A percentile compares a stretch with the other conserved stretches of the same genome.
Conservation (phyloP, 371 early-diverging fungal species). For the Apophysomyces sp. region DNA sequence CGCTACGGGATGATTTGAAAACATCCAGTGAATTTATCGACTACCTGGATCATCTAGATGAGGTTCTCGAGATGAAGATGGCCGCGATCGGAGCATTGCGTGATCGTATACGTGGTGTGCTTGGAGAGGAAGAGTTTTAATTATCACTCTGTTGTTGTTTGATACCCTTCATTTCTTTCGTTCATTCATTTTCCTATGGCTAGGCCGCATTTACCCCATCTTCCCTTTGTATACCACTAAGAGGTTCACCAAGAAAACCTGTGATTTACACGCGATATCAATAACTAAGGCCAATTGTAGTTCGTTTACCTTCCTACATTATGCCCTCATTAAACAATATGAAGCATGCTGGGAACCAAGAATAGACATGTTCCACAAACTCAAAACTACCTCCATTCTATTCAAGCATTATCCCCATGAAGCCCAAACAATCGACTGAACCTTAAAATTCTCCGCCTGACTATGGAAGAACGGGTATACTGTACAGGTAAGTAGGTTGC, state of each 20-base stretch:
- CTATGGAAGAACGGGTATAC: too few relatives aligned
- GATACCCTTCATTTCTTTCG: neutral
- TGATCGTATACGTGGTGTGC: slow-evolving; percentile 33
- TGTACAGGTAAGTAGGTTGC: too few relatives aligned
- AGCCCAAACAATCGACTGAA: too few relatives aligned
- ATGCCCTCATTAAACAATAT: neutral
- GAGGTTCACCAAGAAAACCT: neutral
- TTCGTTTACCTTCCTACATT: neutral
- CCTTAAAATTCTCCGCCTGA: too few relatives aligned
- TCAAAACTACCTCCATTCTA: too few relatives aligned
- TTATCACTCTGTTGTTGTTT: neutral
- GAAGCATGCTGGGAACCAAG: neutral
- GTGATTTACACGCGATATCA: neutral
- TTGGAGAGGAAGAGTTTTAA: neutral
- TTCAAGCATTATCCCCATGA: too few relatives aligned
- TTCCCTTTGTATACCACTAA: neutral
- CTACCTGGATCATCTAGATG: slow-evolving; percentile 59
- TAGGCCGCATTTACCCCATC: neutral
- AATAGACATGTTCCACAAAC: neutral
- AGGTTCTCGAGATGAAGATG: slow-evolving; percentile 55
- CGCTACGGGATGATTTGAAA: slow-evolving; percentile 16
- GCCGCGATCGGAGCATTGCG: slow-evolving; percentile 49
- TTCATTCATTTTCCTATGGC: neutral
- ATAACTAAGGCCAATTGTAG: neutral
- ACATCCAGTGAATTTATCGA: slow-evolving; percentile 23